phyloP scores from a whole-genome alignment of 345 rosid species.

The Dovyalis caffra region DNA sequence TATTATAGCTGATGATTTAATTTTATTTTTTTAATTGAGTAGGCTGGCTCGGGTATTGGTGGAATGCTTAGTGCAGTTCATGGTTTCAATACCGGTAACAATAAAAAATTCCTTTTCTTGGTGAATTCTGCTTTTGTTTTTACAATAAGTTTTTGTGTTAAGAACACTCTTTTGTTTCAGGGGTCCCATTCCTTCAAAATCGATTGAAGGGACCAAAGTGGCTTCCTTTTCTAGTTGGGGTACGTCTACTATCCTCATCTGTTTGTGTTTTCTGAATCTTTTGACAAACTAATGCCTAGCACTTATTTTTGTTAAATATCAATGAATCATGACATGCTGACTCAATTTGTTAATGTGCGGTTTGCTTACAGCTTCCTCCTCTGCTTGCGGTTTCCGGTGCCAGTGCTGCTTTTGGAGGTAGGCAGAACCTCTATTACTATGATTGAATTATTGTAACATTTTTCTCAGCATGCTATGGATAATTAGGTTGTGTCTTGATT shows the following conservation, averaged over 20 bases:
- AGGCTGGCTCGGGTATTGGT: slow-evolving; percentile 93
- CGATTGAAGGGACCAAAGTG: slow-evolving; percentile 81
- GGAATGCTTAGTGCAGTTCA: slow-evolving; percentile 86
- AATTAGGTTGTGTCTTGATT: not conserved
- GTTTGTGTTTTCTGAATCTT: not conserved
- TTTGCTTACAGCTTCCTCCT: slow-evolving; percentile 64
- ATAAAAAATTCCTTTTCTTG: slow-evolving; percentile 4
- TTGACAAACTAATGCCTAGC: not conserved
- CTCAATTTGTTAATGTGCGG: not conserved
- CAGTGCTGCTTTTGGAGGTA: slow-evolving; percentile 94
- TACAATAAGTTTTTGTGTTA: no score
- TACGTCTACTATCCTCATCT: slow-evolving; percentile 22
- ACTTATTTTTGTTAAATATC: not conserved
- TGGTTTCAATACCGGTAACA: slow-evolving; percentile 70
- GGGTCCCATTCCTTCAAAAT: slow-evolving; percentile 72
- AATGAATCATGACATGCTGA: not conserved
- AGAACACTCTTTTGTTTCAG: slow-evolving; percentile 35
- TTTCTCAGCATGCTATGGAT: not conserved
- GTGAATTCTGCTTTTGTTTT: not conserved
- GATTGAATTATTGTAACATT: not conserved
- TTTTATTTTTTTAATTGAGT: not conserved
- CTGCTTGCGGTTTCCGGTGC: slow-evolving; percentile 73
- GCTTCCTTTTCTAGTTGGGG: slow-evolving; percentile 80
- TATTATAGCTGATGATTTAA: not conserved
- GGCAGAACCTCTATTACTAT: not conserved